Percentiles rank a stretch among this genome's conserved stretches.
phyloP scores from a whole-genome alignment of 2,329 filamentous ascomycete species.

The Cercospora sp. region DNA sequence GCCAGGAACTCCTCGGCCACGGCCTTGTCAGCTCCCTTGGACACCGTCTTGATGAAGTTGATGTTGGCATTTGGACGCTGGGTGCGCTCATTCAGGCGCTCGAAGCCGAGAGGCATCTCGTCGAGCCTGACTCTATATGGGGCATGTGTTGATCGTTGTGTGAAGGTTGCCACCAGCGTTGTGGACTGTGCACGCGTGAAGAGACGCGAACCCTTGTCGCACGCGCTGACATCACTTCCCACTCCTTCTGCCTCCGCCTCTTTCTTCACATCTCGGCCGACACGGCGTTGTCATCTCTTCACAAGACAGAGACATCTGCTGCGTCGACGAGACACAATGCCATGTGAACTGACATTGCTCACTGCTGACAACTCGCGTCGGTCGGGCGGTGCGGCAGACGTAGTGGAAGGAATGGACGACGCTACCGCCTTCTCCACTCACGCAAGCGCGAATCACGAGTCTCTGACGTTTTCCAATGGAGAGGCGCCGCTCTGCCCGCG shows the following conservation, averaged over 20 bases:
- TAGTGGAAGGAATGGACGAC: neutral
- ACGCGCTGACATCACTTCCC: conserved; percentile 4
- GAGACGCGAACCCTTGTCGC: neutral
- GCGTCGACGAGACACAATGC: neutral
- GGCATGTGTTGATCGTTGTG: neutral
- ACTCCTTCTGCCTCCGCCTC: neutral
- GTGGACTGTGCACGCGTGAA: neutral
- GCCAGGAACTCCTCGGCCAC: conserved; percentile 69
- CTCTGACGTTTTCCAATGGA: conserved; percentile 4
- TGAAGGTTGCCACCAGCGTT: neutral
- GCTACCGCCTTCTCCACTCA: conserved; percentile 1
- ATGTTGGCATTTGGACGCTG: conserved; percentile 76
- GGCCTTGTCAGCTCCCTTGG: conserved; percentile 49
- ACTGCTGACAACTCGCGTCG: neutral
- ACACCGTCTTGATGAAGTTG: conserved; percentile 78
- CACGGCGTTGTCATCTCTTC: neutral
- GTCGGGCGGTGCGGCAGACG: neutral
- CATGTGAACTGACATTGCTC: neutral
- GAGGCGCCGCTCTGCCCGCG: neutral
- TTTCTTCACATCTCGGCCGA: neutral
- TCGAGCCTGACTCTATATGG: conserved; percentile 39
- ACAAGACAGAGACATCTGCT: neutral
- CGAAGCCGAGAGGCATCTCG: conserved; percentile 73
- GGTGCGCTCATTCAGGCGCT: conserved; percentile 73
- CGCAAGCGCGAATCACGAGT: neutral